These are phyloP conservation scores for Casuarina glauca DNA, from an alignment of 306 rosid genomes.

Conservation along the genomic window DNA sequence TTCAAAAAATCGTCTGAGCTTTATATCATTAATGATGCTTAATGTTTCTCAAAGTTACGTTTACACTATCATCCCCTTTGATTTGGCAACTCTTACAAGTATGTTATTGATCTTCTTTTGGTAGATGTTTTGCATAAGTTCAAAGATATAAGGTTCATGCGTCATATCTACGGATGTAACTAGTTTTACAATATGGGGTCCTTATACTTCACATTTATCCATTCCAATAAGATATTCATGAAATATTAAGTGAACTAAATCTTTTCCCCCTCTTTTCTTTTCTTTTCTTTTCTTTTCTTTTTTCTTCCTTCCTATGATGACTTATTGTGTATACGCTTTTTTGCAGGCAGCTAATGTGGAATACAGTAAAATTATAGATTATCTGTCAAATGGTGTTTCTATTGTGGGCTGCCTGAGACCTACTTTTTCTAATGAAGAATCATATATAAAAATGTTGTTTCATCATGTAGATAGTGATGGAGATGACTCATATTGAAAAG, in stretches of 20 bases:
- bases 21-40: background rate
- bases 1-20: background rate
- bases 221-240: background rate
- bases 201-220: background rate
- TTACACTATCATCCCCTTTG: background rate
- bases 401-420: constrained; percentile 86
- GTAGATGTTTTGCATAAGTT: background rate
- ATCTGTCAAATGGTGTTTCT: constrained; percentile 89
- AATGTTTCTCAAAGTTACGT: background rate
- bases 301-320: constrained; percentile 13
- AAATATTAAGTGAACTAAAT: background rate
- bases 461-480: constrained; percentile 52
- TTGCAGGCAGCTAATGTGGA: constrained; percentile 58
- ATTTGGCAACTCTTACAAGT: background rate
- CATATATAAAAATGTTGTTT: constrained; percentile 55
- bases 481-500: constrained; percentile 60
- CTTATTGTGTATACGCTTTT: constrained; percentile 28
- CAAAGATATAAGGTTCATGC: background rate
- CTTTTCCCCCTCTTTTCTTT: background rate
- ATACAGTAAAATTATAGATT: constrained; percentile 57
- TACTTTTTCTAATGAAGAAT: constrained; percentile 70
- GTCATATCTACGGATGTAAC: background rate
- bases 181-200: background rate
- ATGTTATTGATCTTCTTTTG: constrained; percentile 6
- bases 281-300: background rate